Base-by-base conservation (phyloP, 768 basidiomycete species). In the Sarcodon aspratus region DNA sequence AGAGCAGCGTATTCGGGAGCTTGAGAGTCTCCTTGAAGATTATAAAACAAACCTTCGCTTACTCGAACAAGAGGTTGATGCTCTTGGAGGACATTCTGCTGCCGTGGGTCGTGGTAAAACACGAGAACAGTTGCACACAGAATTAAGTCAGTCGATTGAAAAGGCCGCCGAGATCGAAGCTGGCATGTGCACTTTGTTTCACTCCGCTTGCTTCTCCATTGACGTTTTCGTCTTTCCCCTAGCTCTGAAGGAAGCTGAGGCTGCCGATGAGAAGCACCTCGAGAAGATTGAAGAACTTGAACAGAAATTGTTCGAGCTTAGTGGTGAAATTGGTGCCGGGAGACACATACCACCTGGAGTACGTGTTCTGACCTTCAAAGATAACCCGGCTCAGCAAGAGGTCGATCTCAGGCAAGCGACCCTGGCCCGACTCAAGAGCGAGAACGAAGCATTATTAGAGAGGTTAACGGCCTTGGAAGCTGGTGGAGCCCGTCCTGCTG, bases 341-440 rank as follows among this genome's bases (percentile, higher is more conserved):
- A 67, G 80, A 37, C 84, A 88, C 54, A 71, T 88, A 0, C 86
- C 89, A 0, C 84, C 84, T 0, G 76, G 76, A 36, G 70, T 75
- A 15, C 80, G 84, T 5, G 73, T 90, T 1, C 63, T 90, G n/a
- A 73, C 77, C 45, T 63, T 94, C 54, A 65, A 64, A 7, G 80
- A 85, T 42, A 94, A 93, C 56, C 94, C 94, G 0, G 88, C 86
- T n/a, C 74, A 82, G 54, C 71, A 81, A 54, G 89, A 90, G 78
- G 77, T 77, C 11, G 86, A 88, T 42, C 66, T 89, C 31, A 73
- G 92, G 44, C 75, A 82, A 53, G 82, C 75, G 17, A 80, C 75
- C 15, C 72, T 97, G 68, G 82, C 92, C 35, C 69, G 82, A 17
- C 68, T 97, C 33, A 80, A 76, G 63, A 68, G 65, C 38, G 95